Percentiles rank a stretch among this genome's conserved stretches.
These are phyloP conservation scores for Limonium bicolor DNA, from an alignment of 148 eudicot species.

Conservation along the genomic window DNA sequence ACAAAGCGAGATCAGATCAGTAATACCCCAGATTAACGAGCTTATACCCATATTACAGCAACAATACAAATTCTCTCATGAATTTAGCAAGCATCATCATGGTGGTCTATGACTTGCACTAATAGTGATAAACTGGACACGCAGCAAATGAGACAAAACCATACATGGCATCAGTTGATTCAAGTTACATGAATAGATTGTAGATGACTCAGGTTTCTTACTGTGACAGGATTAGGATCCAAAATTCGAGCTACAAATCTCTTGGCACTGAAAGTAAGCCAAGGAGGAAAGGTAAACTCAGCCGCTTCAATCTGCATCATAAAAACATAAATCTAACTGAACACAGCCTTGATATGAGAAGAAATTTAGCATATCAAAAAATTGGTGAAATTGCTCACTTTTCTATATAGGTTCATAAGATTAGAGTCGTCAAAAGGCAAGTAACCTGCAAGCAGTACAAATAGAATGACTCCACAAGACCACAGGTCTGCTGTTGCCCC, in stretches of 20 bases:
- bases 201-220: conserved; percentile 24
- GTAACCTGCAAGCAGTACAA: conserved; percentile 96
- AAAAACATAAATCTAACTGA: conserved; percentile 3
- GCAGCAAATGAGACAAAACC: background rate
- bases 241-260: conserved; percentile 66
- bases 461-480: conserved; percentile 98
- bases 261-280: conserved; percentile 81
- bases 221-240: conserved; percentile 81
- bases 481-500: conserved; percentile 97
- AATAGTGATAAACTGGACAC: background rate
- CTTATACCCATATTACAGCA: no score
- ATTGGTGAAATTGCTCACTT: conserved; percentile 47
- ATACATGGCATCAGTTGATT: background rate
- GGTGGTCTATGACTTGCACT: no score
- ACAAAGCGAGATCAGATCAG: no score
- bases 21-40: no score
- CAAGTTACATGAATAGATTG: background rate
- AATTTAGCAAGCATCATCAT: no score
- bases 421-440: conserved; percentile 98
- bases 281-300: conserved; percentile 88
- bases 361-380: conserved; percentile 7
- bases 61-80: no score
- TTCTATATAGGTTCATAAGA: conserved; percentile 85
- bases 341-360: conserved; percentile 3
- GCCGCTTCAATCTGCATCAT: conserved; percentile 68